These are phyloP conservation scores for Emydomyces testavorans DNA, from an alignment of 2,329 filamentous ascomycete species.

Conservation along the genomic window DNA sequence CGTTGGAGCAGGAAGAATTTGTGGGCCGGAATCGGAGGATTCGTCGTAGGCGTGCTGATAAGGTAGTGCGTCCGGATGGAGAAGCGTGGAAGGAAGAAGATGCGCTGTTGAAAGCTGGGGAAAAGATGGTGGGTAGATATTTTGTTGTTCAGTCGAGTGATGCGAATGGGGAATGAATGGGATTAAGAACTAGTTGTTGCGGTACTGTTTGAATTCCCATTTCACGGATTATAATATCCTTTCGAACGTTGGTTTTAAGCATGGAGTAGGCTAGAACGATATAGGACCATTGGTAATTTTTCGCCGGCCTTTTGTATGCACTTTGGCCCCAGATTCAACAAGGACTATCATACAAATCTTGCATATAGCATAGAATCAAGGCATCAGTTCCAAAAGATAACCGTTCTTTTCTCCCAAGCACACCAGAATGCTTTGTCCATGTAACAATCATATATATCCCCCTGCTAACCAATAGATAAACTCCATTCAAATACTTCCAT, in stretches of 20 bases:
- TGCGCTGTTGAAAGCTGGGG: slow-evolving; percentile 45
- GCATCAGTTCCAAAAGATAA: background rate
- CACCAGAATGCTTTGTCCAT: background rate
- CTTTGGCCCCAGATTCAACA: background rate
- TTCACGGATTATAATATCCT: background rate
- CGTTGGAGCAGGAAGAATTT: slow-evolving; percentile 31
- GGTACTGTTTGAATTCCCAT: background rate
- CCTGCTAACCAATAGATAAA: background rate
- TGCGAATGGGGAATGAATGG: background rate
- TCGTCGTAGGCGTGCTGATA: slow-evolving; percentile 27
- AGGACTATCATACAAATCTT: background rate
- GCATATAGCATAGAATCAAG: background rate
- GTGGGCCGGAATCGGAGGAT: slow-evolving; percentile 39
- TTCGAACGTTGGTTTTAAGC: background rate
- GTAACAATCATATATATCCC: background rate
- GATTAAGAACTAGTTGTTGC: background rate
- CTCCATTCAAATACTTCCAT: background rate
- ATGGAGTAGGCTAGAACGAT: too few species aligned
- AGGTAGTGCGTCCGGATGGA: slow-evolving; percentile 29
- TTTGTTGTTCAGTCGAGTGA: slow-evolving; percentile 56
- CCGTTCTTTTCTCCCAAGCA: background rate
- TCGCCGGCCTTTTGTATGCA: too few species aligned
- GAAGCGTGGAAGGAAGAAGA: slow-evolving; percentile 59
- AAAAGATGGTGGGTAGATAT: slow-evolving; percentile 56
- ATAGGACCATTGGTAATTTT: too few species aligned